Evolutionary conservation across 202 grass and related monocot genomes (phyloP).

Genomic region (Saccharum hybrid): DNA sequence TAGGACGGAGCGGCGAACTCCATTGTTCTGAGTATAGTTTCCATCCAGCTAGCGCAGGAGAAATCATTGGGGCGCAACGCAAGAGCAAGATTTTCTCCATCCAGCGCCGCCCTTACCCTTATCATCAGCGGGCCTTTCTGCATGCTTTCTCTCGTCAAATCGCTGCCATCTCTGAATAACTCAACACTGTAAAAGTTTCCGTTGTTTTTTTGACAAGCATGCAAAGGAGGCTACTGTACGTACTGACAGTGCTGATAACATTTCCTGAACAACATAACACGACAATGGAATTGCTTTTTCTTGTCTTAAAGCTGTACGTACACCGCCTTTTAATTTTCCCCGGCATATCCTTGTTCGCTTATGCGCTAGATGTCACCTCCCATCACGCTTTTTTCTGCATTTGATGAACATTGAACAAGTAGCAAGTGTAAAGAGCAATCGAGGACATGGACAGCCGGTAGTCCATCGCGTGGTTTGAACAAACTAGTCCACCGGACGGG

Average conservation of each 20-base stretch:
- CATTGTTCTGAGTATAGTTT: neutral
- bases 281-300: slow-evolving; percentile 25
- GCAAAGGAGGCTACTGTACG: neutral
- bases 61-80: neutral
- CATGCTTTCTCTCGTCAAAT: slow-evolving; percentile 31
- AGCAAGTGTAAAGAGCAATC: neutral
- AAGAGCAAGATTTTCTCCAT: neutral
- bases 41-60: neutral
- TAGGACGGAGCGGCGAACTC: neutral
- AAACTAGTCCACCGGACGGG: neutral
- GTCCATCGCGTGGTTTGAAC: neutral
- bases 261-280: slow-evolving; percentile 33
- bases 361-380: slow-evolving; percentile 24
- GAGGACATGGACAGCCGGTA: neutral
- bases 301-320: neutral
- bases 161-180: neutral
- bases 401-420: neutral
- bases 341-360: neutral
- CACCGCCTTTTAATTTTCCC: neutral
- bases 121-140: neutral
- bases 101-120: neutral
- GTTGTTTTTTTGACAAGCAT: too few relatives aligned
- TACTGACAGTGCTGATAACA: neutral
- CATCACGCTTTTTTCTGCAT: neutral
- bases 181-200: neutral